Base-by-base conservation (phyloP, 1,139 yeast species). In the Debaryomycetaceae sp. region DNA sequence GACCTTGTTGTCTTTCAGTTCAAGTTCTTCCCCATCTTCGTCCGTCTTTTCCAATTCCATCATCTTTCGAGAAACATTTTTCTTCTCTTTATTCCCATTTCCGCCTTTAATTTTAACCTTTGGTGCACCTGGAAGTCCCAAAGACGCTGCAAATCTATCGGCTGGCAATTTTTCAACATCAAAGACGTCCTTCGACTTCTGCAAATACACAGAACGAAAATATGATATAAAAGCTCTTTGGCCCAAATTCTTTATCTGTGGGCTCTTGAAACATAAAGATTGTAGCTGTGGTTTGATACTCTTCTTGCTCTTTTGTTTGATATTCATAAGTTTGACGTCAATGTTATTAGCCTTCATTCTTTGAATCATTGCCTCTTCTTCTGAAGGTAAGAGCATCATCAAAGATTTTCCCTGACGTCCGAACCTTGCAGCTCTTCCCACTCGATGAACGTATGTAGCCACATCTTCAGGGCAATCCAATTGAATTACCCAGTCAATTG, bases 101-200 rank as follows among this genome's bases (percentile, higher is more conserved):
- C 69, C 69, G 24, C 81, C 80, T 55, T 75, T 66, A 46, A 91
- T 78, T 63, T 89, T 90, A 54, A 93, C 84, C 56, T 87, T 84
- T 38, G 99, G 99, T 1, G 97, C 97, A 46, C 98, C 97, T 0
- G 98, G 97, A 43, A 93, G 76, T 6, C 99, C 99, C 42, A 91
- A 66, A 9, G 96, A 87, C 45, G 81, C 80, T 3, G 99, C 98
- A 66, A 73, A 90, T 46, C 80, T 85, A 51, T 91, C 97, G 5
- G 85, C 72, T 2, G 97, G 95, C 13, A 93, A 63, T 38, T 81
- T 80, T 11, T 84, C 87, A 33, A 90, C 77, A 55, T 82, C 79
- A 66, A 93, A 93, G 8, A 91, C 83, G 42, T 84, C 87, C 62
- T 89, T 90, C 60, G 93, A 96, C 60, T 85, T 83, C 65, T 91